These are phyloP conservation scores for Vickermania ingenoplastis DNA, from an alignment of 208 protist genomes.

Conservation along the genomic window DNA sequence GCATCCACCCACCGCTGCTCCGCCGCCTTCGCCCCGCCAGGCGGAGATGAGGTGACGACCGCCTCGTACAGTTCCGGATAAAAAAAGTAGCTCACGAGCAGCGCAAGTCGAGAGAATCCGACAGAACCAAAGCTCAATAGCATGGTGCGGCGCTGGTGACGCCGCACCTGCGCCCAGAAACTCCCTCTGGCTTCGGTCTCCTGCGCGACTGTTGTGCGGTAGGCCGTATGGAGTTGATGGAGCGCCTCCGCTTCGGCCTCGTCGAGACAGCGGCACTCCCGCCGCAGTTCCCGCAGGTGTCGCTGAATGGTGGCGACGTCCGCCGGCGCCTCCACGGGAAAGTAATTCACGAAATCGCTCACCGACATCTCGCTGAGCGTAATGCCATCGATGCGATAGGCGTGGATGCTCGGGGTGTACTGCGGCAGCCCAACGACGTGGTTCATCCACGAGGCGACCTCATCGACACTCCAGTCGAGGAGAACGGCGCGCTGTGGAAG, in stretches of 20 bases:
- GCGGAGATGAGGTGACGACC: not conserved
- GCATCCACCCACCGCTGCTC: no score
- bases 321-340: conserved; percentile 34
- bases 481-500: no score
- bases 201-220: no score
- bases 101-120: conserved; percentile 34
- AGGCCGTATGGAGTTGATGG: no score
- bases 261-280: conserved; percentile 24
- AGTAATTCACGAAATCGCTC: conserved; percentile 39
- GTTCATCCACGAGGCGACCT: conserved; percentile 50
- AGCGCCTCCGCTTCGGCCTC: not conserved
- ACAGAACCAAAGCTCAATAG: conserved; percentile 18
- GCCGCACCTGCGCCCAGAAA: conserved; percentile 34
- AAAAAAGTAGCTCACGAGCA: conserved; percentile 28
- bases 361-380: conserved; percentile 38
- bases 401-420: conserved; percentile 27
- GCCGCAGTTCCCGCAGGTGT: conserved; percentile 26
- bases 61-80: conserved; percentile 18
- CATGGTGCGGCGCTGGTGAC: conserved; percentile 27
- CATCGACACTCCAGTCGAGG: conserved; percentile 21
- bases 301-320: conserved; percentile 36
- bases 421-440: conserved; percentile 40
- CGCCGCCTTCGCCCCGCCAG: not conserved
- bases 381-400: conserved; percentile 34
- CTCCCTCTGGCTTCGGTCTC: no score